Evolutionary conservation across 306 rosid species (phyloP).

Genomic region (Hippophae rhamnoides): DNA sequence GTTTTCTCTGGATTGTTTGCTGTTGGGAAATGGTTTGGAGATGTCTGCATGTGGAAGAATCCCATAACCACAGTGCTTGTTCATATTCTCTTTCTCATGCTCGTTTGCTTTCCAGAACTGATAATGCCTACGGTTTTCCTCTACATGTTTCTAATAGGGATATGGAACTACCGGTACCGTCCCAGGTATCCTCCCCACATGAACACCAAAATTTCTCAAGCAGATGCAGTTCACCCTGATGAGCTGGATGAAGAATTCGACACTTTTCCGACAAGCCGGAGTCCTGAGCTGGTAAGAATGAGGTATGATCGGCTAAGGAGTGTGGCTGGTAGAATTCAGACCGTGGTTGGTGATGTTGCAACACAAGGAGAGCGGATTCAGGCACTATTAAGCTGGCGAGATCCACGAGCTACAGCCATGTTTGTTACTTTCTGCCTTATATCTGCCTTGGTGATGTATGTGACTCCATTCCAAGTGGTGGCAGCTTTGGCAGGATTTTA

Average conservation of each 20-base stretch:
- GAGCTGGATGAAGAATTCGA: slow-evolving; percentile 51
- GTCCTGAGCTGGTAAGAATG: slow-evolving; percentile 33
- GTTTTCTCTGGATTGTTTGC: slow-evolving; percentile 40
- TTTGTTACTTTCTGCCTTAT: slow-evolving; percentile 32
- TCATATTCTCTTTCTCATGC: slow-evolving; percentile 45
- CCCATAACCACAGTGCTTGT: slow-evolving; percentile 40
- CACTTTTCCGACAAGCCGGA: slow-evolving; percentile 35
- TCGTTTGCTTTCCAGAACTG: slow-evolving; percentile 44
- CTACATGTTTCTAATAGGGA: slow-evolving; percentile 45
- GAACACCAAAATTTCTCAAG: slow-evolving; percentile 42
- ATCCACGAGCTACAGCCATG: slow-evolving; percentile 40
- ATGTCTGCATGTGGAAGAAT: slow-evolving; percentile 44
- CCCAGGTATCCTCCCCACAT: slow-evolving; percentile 48
- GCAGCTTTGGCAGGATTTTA: slow-evolving; percentile 33
- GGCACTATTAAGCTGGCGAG: slow-evolving; percentile 37
- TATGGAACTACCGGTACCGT: slow-evolving; percentile 48
- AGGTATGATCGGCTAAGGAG: slow-evolving; percentile 47
- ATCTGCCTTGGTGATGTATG: slow-evolving; percentile 29
- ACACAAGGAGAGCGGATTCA: slow-evolving; percentile 46
- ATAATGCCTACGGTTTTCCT: slow-evolving; percentile 39
- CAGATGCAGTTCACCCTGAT: slow-evolving; percentile 37
- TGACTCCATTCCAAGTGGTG: slow-evolving; percentile 36
- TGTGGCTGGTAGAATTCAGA: slow-evolving; percentile 42
- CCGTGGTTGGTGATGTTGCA: slow-evolving; percentile 43
- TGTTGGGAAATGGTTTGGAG: slow-evolving; percentile 37